Conservation (phyloP, 2,329 filamentous ascomycete species). For the Penicillium rolfsii region DNA sequence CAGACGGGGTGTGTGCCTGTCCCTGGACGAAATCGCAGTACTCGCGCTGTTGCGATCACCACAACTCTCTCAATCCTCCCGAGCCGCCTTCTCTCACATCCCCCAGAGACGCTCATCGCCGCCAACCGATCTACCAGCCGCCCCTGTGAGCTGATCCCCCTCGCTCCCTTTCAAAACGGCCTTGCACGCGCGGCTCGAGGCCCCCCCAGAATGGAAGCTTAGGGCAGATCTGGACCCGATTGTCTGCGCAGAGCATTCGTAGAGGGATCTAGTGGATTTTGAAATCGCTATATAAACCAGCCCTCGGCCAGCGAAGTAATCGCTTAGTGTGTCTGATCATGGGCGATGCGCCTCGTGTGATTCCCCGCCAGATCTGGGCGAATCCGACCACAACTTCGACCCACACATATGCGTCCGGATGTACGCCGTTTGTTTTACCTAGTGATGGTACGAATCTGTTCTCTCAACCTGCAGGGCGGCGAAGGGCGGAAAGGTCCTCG, state of each 20-base stretch:
- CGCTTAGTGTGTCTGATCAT: conserved; percentile 32
- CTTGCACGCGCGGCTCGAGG: conserved; percentile 16
- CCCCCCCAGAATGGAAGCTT: conserved; percentile 24
- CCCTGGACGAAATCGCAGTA: neutral
- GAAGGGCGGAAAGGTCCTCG: neutral
- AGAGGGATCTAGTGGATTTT: conserved; percentile 6
- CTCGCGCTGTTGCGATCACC: neutral
- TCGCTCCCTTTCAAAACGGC: conserved; percentile 14
- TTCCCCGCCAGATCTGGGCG: conserved; percentile 48
- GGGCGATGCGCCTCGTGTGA: conserved; percentile 38
- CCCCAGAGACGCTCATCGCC: neutral
- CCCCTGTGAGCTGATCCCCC: conserved; percentile 11
- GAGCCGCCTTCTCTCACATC: neutral
- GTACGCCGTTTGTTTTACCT: conserved; percentile 65
- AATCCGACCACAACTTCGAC: conserved; percentile 43
- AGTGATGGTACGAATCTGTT: conserved; percentile 53
- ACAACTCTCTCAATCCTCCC: neutral
- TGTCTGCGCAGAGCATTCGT: conserved; percentile 1
- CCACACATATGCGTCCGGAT: conserved; percentile 51
- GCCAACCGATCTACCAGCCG: neutral
- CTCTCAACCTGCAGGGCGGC: neutral
- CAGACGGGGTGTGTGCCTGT: neutral
- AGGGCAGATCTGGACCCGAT: neutral
- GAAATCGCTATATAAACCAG: conserved; percentile 17
- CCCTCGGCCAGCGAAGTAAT: conserved; percentile 16